Percentiles rank a stretch among this genome's conserved stretches.
These are phyloP conservation scores for Hypseocharis bilobata DNA, from an alignment of 441 rosid species.

Conservation along the genomic window DNA sequence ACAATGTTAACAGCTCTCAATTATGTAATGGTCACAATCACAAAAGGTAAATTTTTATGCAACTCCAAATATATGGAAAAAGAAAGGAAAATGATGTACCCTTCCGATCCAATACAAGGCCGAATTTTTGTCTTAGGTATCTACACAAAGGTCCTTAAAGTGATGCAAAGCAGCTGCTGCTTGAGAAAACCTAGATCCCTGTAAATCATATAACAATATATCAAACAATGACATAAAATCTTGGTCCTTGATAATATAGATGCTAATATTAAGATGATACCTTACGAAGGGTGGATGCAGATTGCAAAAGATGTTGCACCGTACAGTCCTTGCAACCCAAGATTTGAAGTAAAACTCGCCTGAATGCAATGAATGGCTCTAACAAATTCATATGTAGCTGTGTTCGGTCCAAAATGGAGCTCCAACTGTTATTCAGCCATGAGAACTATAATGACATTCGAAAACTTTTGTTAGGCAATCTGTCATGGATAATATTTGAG, in stretches of 20 bases:
- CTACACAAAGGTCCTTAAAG: constrained; percentile 57
- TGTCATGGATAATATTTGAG: neutral
- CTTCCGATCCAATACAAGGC: constrained; percentile 76
- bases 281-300: constrained; percentile 88
- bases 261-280: constrained; percentile 29
- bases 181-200: constrained; percentile 87
- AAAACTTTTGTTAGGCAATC: constrained; percentile 16
- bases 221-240: constrained; percentile 14
- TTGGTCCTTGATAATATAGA: constrained; percentile 17
- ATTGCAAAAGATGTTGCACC: constrained; percentile 75
- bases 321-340: constrained; percentile 56
- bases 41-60: neutral
- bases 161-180: constrained; percentile 83
- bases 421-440: constrained; percentile 71
- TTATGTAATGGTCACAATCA: neutral
- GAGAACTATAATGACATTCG: constrained; percentile 47
- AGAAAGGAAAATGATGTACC: constrained; percentile 33
- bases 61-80: constrained; percentile 2
- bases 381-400: constrained; percentile 87
- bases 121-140: constrained; percentile 37
- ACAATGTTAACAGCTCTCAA: neutral
- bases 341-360: constrained; percentile 76
- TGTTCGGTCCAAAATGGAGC: constrained; percentile 50
- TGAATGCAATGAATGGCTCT: constrained; percentile 88
- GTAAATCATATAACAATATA: constrained; percentile 23